Evolutionary conservation across 1,284 basidiomycete genomes (phyloP), one percentile per base, ranked within the genome.

Genomic region (Vanrija sp.): DNA sequence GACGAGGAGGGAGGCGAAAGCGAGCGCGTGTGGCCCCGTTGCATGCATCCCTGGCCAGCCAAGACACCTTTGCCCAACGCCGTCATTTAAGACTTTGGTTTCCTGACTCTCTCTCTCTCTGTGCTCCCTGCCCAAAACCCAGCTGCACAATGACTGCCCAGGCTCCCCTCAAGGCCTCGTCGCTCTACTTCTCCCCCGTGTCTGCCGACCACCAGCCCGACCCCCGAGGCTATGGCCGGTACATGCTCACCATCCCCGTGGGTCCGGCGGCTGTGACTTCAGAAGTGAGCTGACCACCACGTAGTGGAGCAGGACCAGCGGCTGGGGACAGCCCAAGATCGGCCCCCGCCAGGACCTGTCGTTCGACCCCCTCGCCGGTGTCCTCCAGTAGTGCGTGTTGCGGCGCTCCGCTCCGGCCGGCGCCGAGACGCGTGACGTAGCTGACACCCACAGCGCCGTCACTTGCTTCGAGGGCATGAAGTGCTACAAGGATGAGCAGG

Each of bases 391-490:
- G 61, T 62, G 39, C n/a, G 58, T 65, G 58, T 65, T 25, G 2
- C 2, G 6, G 34, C 34, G 10, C 28, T 23, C 21, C 5, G 34
- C 34, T 34, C 34, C 34, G 34, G 34, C 9, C 34, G 43, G n/a
- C 21, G 16, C 45, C 21, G 9, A 12, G 6, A 12, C 6, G 26
- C 6, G 8, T 10, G 2, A 3, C 7, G 5, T 8, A 15, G 18
- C 39, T 51, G 12, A 49, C 47, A 3, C 3, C 3, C 3, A 1
- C 46, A 62, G 61, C 51, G 73, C 73, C 16, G 68, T 71, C 14
- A 73, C 72, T 19, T 75, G 73, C 57, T 75, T 75, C 50, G 73
- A 75, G 63, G 73, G 73, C n/a, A 75, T 75, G 73, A 75, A 75
- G 71, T 73, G 71, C 62, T 75, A 74, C 65, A 75, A 74, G 61